Evolutionary conservation across 768 basidiomycete genomes (phyloP), one percentile per base, ranked within the genome.

Genomic region (Leccinum truebloodii): DNA sequence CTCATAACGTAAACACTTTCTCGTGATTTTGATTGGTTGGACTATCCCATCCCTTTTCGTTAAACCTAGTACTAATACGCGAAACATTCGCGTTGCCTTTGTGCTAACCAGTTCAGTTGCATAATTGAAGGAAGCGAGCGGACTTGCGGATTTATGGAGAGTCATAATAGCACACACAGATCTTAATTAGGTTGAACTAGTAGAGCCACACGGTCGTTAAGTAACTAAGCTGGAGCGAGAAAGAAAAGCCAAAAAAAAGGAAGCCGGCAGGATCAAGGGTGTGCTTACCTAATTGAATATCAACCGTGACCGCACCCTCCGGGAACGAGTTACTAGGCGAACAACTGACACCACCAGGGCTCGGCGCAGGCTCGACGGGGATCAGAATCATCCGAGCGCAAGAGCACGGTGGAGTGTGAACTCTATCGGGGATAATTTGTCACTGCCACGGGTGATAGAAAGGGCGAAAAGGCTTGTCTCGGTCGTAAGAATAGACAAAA

Each of bases 191-290:
- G 60, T 22, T 57, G 57, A 53, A 34, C 52, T 16, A 6, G 53
- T 16, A 6, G 53, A 53, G 51, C 58, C 54, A 62, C 54, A 28
- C 26, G 26, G 67, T 62, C 16, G 65, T 67, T 62, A 62, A 64
- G 62, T 65, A 34, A 34, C 5, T 13, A 35, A 35, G 34, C 13
- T 58, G 65, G 72, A 63, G 67, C 55, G 52, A 54, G 58, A 63
- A 59, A 65, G n/a, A 12, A n/a, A 44, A 44, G n/a, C 3, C 58
- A 66, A 71, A 75, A 32, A 61, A 73, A 65, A 70, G 72, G 73
- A 65, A 57, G 62, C 44, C 53, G 54, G 16, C 57, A 57, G 49
- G 26, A 14, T 26, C 12, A 26, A 53, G 53, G 58, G 58, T 20
- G 16, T 54, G 62, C 49, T 71, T 70, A 69, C 54, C 16, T 70